Evolutionary conservation across 768 basidiomycete genomes (phyloP), one percentile per base, ranked within the genome.

Genomic region (Tubosaeta sp.): DNA sequence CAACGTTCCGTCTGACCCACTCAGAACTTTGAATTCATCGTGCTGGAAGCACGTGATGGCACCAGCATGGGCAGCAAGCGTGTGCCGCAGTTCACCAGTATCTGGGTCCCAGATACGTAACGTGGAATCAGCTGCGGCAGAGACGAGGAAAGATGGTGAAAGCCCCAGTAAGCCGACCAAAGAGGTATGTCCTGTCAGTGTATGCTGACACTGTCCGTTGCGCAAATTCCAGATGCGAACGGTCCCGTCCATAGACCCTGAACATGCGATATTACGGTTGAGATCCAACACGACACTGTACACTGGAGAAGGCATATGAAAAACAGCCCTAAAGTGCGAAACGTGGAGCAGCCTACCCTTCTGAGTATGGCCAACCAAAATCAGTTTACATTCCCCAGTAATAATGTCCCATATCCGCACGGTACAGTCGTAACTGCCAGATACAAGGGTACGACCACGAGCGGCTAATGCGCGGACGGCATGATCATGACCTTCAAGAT

Each of bases 11-110:
- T 98, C 97, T 13, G 88, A 91, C 12, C 95, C 95, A 62, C 88
- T 91, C 27, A 99, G 79, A 42, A 98, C 91, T 66, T 97, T 97
- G 76, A 91, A 92, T 67, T 98, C 95, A 67, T 98, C 95, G 59
- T 97, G 94, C 69, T 95, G 93, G 78, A 98, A 97, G 72, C 95
- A 99, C 16, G 97, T 98, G 59, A 99, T 98, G n/a, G 95, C 94
- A 19, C 95, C 95, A 6, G 88, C 88, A 67, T 98, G 95, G 1
- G 91, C 92, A 4, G 86, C 85, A 29, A 99, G 80, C 0, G 86
- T 85, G 59, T 94, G 87, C 35, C 81, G 83, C 29, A 91, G 76
- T 52, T 85, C 84, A 50, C 92, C 91, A 1, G 82, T 82, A 34
- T 86, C 83, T 2, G 94, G 90, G 63, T 98, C 88, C 95, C 95